phyloP scores from a whole-genome alignment of 140 eudicot genomes.

The Cichorium intybus region DNA sequence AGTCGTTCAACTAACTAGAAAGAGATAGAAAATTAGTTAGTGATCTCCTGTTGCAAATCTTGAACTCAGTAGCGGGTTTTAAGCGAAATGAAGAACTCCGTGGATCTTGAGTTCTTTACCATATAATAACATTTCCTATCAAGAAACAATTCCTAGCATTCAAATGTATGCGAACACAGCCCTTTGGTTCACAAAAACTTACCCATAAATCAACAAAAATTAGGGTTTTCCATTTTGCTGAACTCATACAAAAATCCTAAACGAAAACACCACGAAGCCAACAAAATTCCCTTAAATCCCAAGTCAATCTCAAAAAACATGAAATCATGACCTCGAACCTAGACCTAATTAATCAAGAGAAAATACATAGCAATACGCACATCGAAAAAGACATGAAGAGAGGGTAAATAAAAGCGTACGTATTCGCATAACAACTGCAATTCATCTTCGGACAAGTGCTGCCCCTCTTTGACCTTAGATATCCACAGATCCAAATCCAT shows the following conservation, averaged over 20 bases:
- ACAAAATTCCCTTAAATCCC: slow-evolving; percentile 3
- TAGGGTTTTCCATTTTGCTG: slow-evolving; percentile 30
- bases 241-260: slow-evolving; percentile 8
- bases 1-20: not conserved
- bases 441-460: slow-evolving; percentile 95
- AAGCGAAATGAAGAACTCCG: slow-evolving; percentile 3
- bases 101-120: slow-evolving; percentile 3
- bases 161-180: slow-evolving; percentile 5
- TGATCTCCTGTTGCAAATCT: slow-evolving; percentile 2
- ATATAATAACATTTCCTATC: slow-evolving; percentile 1
- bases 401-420: slow-evolving; percentile 31
- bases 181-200: not conserved
- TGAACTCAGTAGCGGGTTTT: slow-evolving; percentile 15
- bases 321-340: slow-evolving; percentile 16
- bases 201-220: slow-evolving; percentile 12
- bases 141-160: not conserved
- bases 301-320: not conserved
- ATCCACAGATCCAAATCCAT: slow-evolving; percentile 99
- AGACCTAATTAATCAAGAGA: slow-evolving; percentile 15
- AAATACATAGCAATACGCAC: not conserved
- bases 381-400: not conserved
- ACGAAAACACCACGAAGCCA: slow-evolving; percentile 2
- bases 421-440: slow-evolving; percentile 98
- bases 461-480: slow-evolving; percentile 86
- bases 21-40: not conserved